Evolutionary conservation across 768 basidiomycete genomes (phyloP), one percentile per base, ranked within the genome.

Genomic region (Kwoniella heveanensis): DNA sequence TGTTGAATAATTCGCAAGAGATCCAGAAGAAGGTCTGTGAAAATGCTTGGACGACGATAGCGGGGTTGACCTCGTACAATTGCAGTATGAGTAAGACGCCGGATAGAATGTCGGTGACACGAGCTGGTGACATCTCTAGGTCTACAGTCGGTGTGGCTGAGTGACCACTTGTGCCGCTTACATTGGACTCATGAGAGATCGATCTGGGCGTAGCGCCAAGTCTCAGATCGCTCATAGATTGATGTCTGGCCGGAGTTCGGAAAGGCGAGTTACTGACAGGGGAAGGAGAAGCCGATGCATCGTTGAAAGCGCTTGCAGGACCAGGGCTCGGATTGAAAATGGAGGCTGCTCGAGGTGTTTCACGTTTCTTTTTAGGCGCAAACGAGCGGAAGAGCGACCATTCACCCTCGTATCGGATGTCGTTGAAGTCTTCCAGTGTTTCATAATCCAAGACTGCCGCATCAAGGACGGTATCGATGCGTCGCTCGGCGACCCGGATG

Each of bases 21-120:
- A 92, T 89, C 96, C 96, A 99, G 77, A 94, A 97, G 83, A 96
- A 88, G n/a, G 96, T 87, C 80, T 99, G 96, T 1, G 92, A 94
- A 88, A 93, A 95, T 54, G 94, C 84, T 78, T 99, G 96, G 6
- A 89, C 87, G 54, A 87, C 88, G 19, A 97, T 83, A 8, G 85
- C 88, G 15, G 96, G 83, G 75, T 97, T 97, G 68, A 97, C 86
- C 61, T 93, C 90, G 51, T 94, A 91, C 39, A 92, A 82, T 22
- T 87, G 85, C 17, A 99, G 83, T 30, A 98, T 81, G 13, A 89
- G 87, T 61, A 98, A 88, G 4, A 97, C 83, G 24, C 90, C 88
- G 2, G 91, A 90, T 47, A 99, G 84, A 77, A 95, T 88, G 1
- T 88, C 84, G 17, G 88, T 89, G 57, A 98, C 79, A 49, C 88